phyloP scores from a whole-genome alignment of 768 basidiomycete species.

The Fomitopsis serialis region DNA sequence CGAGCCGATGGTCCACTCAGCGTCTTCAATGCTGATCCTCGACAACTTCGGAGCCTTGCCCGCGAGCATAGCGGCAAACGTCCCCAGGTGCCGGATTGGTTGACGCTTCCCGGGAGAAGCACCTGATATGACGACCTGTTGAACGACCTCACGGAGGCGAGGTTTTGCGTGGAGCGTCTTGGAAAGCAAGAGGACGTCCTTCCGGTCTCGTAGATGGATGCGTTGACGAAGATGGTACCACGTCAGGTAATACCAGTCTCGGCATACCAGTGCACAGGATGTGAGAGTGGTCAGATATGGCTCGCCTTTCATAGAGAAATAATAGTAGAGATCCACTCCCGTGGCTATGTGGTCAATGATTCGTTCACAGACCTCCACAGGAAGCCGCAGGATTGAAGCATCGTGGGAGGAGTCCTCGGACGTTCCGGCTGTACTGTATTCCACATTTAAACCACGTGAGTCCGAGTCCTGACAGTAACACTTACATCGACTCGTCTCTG shows the following conservation, averaged over 20 bases:
- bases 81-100: not conserved
- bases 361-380: not conserved
- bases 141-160: not conserved
- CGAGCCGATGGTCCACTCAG: not conserved
- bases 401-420: too few relatives aligned
- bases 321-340: not conserved
- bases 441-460: too few relatives aligned
- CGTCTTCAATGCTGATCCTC: not conserved
- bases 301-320: not conserved
- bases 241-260: not conserved
- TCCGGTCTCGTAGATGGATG: not conserved
- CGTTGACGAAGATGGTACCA: not conserved
- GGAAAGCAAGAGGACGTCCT: not conserved
- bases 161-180: not conserved
- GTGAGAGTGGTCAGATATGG: not conserved
- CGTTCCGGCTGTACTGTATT: too few relatives aligned
- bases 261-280: not conserved
- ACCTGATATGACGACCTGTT: not conserved
- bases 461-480: too few relatives aligned
- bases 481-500: too few relatives aligned
- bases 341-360: not conserved
- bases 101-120: not conserved
- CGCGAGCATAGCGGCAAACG: not conserved
- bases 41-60: not conserved
- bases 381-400: too few relatives aligned